phyloP scores from a whole-genome alignment of 1,139 yeast genomes.

The Pichiaceae sp. region DNA sequence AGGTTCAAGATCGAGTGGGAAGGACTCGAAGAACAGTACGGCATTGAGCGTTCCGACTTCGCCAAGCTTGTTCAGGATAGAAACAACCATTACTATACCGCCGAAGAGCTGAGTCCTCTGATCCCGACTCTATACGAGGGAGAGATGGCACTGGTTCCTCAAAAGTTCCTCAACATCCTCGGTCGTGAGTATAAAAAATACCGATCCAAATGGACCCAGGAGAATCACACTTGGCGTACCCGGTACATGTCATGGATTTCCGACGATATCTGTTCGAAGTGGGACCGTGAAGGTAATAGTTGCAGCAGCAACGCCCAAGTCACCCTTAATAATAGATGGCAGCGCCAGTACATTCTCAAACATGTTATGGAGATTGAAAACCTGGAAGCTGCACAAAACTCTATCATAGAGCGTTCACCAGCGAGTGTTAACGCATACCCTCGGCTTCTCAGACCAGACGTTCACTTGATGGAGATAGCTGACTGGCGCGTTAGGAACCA shows the following conservation, averaged over 20 bases:
- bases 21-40: slow-evolving; percentile 14
- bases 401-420: background rate
- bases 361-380: slow-evolving; percentile 1
- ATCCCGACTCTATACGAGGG: slow-evolving; percentile 41
- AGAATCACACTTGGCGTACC: slow-evolving; percentile 28
- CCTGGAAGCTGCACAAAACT: background rate
- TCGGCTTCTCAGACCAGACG: slow-evolving; percentile 1
- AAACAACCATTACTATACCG: slow-evolving; percentile 39
- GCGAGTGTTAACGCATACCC: background rate
- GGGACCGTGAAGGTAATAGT: slow-evolving; percentile 4
- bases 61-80: slow-evolving; percentile 30
- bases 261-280: slow-evolving; percentile 10
- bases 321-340: background rate
- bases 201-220: slow-evolving; percentile 18
- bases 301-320: slow-evolving; percentile 2
- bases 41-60: slow-evolving; percentile 9
- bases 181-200: slow-evolving; percentile 32
- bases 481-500: too few species aligned
- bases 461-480: slow-evolving; percentile 1
- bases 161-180: slow-evolving; percentile 26
- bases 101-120: slow-evolving; percentile 37
- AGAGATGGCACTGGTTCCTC: slow-evolving; percentile 36
- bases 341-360: background rate
- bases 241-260: slow-evolving; percentile 30
- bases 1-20: slow-evolving; percentile 16